A percentile compares a stretch with the other conserved stretches of the same genome.
These are phyloP conservation scores for Kurtzmaniella quercitrusa DNA, from an alignment of 1,139 yeast genomes.

Conservation along the genomic window DNA sequence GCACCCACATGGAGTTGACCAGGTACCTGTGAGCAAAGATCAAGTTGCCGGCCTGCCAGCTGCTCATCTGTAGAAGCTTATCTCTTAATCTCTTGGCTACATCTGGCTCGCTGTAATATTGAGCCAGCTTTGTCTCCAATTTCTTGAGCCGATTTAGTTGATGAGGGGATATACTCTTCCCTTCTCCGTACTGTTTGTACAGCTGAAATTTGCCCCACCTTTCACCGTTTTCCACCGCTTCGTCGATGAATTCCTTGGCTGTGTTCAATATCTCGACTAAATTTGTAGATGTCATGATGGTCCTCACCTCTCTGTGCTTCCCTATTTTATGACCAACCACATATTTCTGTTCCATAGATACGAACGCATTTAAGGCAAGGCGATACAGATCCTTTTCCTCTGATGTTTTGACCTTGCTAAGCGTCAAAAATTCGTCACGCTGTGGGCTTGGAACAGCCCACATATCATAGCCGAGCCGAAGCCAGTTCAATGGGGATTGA, in stretches of 20 bases:
- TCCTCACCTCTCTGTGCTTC: conserved; percentile 3
- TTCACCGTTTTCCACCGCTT: too few species aligned
- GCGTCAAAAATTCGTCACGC: conserved; percentile 15
- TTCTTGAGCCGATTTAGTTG: conserved; percentile 3
- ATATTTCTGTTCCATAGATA: conserved; percentile 10
- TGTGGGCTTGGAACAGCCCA: conserved; percentile 25
- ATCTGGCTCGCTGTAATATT: not conserved
- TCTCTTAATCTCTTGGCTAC: conserved; percentile 1
- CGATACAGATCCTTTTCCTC: conserved; percentile 11
- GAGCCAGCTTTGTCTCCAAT: not conserved
- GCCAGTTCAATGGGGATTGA: conserved; percentile 20
- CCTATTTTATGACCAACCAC: conserved; percentile 6
- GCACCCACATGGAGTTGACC: conserved; percentile 19
- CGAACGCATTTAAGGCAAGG: conserved; percentile 15
- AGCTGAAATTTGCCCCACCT: not conserved
- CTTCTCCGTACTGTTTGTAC: not conserved
- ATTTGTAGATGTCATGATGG: not conserved
- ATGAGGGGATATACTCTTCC: conserved; percentile 5
- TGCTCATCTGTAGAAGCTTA: conserved; percentile 20
- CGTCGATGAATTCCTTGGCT: conserved; percentile 10
- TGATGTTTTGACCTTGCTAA: conserved; percentile 11
- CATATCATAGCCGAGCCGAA: conserved; percentile 23
- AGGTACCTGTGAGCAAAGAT: conserved; percentile 42
- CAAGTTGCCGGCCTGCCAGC: conserved; percentile 37
- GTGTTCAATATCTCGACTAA: conserved; percentile 6